These are phyloP conservation scores for Penicillium daleae DNA, from an alignment of 495 filamentous ascomycete species.

Conservation along the genomic window DNA sequence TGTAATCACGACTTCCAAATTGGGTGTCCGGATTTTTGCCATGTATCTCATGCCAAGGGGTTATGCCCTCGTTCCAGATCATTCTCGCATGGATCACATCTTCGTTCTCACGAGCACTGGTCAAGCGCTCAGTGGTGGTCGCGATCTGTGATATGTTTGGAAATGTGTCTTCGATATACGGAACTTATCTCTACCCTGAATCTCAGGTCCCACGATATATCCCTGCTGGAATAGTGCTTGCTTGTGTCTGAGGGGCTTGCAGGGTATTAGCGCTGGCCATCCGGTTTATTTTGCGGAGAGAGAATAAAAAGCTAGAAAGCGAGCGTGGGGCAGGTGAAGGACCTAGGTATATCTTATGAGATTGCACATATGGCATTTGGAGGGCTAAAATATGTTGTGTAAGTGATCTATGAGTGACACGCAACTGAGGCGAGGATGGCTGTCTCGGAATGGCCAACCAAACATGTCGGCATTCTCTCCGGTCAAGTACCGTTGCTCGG, in stretches of 20 bases:
- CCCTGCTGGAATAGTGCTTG: too few species aligned
- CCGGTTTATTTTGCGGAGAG: background rate
- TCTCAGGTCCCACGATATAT: too few species aligned
- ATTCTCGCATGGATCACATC: too few species aligned
- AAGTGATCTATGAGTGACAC: background rate
- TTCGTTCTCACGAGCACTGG: too few species aligned
- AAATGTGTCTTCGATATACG: too few species aligned
- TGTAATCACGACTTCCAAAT: too few species aligned
- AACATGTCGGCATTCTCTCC: constrained; percentile 9
- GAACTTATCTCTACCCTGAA: too few species aligned
- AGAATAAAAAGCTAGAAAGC: background rate
- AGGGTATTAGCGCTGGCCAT: background rate
- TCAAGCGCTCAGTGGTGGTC: too few species aligned
- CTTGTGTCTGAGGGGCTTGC: background rate
- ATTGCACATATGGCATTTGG: background rate
- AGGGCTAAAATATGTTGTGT: background rate
- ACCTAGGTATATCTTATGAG: background rate
- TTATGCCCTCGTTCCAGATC: too few species aligned
- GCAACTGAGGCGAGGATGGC: background rate
- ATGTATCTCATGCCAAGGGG: too few species aligned
- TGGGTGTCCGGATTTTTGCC: too few species aligned
- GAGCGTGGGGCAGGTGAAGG: background rate
- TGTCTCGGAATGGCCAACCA: background rate
- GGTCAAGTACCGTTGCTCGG: background rate
- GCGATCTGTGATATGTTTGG: too few species aligned